phyloP scores from a whole-genome alignment of 73 alveolate genomes.

The Symbiodinium natans region DNA sequence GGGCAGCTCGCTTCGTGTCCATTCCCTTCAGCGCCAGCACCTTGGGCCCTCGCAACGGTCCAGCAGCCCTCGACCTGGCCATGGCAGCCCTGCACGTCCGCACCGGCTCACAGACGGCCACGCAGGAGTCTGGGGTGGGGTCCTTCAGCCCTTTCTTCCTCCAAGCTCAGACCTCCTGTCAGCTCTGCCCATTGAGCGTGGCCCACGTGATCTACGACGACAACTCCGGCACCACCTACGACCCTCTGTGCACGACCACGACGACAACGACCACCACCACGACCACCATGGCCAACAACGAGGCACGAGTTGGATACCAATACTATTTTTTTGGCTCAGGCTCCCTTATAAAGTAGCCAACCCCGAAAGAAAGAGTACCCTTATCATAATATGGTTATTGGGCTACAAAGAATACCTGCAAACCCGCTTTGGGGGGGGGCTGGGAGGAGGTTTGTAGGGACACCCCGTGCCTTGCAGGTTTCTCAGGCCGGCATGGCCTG shows the following conservation, averaged over 20 bases:
- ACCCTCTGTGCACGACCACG: background rate
- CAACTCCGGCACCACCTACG: background rate
- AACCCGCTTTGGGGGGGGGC: too few relatives aligned
- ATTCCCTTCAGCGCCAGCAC: slow-evolving; percentile 49
- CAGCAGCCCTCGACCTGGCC: slow-evolving; percentile 31
- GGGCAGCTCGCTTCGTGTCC: background rate
- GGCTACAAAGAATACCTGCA: too few relatives aligned
- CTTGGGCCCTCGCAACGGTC: slow-evolving; percentile 41
- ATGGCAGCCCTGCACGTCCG: slow-evolving; percentile 26
- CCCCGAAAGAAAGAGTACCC: too few relatives aligned
- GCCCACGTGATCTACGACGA: background rate
- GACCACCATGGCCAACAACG: background rate
- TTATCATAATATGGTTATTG: too few relatives aligned
- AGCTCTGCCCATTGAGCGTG: background rate
- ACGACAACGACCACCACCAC: background rate
- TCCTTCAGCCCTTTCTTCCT: slow-evolving; percentile 35
- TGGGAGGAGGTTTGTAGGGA: too few relatives aligned
- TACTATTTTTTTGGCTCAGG: too few relatives aligned
- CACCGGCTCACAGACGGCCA: background rate
- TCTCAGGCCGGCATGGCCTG: too few relatives aligned
- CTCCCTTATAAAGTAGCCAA: too few relatives aligned
- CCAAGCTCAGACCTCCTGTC: background rate
- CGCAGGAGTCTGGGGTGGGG: slow-evolving; percentile 20
- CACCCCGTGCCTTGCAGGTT: too few relatives aligned
- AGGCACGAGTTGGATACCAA: too few relatives aligned